These are phyloP conservation scores for Grosmannia penicillata DNA, from an alignment of 2,329 filamentous ascomycete genomes.

Conservation along the genomic window DNA sequence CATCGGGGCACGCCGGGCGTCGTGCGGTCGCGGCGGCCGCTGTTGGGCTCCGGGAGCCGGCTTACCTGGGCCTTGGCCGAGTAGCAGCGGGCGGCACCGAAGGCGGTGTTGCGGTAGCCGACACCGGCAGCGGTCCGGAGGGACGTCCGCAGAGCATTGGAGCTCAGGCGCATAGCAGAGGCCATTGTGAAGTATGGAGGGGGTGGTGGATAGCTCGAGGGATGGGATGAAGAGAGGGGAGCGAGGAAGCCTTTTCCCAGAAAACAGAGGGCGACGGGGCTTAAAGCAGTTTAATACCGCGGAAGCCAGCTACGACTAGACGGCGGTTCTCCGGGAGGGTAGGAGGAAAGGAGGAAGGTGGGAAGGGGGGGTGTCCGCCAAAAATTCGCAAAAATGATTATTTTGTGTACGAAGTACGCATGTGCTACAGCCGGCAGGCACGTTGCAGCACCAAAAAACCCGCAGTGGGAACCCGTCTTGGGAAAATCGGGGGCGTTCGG, in stretches of 20 bases:
- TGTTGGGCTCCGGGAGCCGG: background rate
- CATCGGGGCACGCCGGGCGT: too few species aligned
- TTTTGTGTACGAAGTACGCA: background rate
- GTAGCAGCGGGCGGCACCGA: slow-evolving; percentile 79
- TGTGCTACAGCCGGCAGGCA: too few species aligned
- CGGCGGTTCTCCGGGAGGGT: background rate
- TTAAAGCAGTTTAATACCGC: too few species aligned
- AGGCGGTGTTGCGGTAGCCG: slow-evolving; percentile 54
- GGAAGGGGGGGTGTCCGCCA: background rate
- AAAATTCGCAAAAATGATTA: slow-evolving; percentile 1
- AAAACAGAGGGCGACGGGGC: too few species aligned
- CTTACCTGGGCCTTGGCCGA: slow-evolving; percentile 79
- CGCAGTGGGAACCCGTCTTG: too few species aligned
- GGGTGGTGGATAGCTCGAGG: slow-evolving; percentile 14
- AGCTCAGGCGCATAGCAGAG: slow-evolving; percentile 66
- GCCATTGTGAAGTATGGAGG: slow-evolving; percentile 47
- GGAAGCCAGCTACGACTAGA: too few species aligned
- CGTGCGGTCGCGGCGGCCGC: background rate
- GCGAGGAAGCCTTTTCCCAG: too few species aligned
- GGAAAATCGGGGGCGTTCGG: slow-evolving; percentile 1
- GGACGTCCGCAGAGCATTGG: slow-evolving; percentile 67
- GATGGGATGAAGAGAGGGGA: slow-evolving; percentile 12
- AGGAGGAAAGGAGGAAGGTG: background rate
- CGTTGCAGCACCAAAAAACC: slow-evolving; percentile 1
- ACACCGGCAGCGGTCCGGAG: slow-evolving; percentile 48